phyloP scores from a whole-genome alignment of 805 yeast genomes.

The Schizosaccharomyces osmophilus region DNA sequence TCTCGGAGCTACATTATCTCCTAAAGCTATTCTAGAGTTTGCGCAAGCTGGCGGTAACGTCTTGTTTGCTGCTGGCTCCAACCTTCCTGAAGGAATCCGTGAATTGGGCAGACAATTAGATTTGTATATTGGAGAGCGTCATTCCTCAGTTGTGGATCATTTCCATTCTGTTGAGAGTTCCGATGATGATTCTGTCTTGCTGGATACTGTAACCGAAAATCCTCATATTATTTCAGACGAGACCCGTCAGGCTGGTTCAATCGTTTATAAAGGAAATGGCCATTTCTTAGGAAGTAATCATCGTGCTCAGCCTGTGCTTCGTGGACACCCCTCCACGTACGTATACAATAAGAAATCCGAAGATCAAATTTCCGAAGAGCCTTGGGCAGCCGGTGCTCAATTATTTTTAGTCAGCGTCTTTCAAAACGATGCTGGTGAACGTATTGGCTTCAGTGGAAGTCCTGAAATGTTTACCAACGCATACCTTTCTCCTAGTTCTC shows the following conservation, averaged over 20 bases:
- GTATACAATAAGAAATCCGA: slow-evolving; percentile 21
- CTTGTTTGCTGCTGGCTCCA: slow-evolving; percentile 15
- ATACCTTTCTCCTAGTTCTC: slow-evolving; percentile 8
- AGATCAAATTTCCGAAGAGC: slow-evolving; percentile 16
- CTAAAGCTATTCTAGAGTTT: slow-evolving; percentile 31
- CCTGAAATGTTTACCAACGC: slow-evolving; percentile 25
- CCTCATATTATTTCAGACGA: slow-evolving; percentile 5
- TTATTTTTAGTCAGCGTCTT: slow-evolving; percentile 51
- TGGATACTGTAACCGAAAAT: not conserved
- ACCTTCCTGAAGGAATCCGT: slow-evolving; percentile 41
- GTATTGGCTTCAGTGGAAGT: slow-evolving; percentile 65
- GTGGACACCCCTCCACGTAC: slow-evolving; percentile 41
- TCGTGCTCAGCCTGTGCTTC: slow-evolving; percentile 42
- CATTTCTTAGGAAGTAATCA: slow-evolving; percentile 50
- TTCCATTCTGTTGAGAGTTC: slow-evolving; percentile 19
- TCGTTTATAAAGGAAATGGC: slow-evolving; percentile 28
- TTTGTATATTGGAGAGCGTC: slow-evolving; percentile 58
- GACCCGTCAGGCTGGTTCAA: slow-evolving; percentile 6
- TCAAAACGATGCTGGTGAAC: slow-evolving; percentile 58
- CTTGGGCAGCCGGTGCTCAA: slow-evolving; percentile 67
- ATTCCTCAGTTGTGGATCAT: slow-evolving; percentile 38
- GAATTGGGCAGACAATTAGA: slow-evolving; percentile 58
- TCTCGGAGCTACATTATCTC: slow-evolving; percentile 18
- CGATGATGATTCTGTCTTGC: slow-evolving; percentile 5
- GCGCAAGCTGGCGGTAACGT: slow-evolving; percentile 52